These are phyloP conservation scores for Sporopachydermia quercuum DNA, from an alignment of 805 yeast genomes.

Conservation along the genomic window DNA sequence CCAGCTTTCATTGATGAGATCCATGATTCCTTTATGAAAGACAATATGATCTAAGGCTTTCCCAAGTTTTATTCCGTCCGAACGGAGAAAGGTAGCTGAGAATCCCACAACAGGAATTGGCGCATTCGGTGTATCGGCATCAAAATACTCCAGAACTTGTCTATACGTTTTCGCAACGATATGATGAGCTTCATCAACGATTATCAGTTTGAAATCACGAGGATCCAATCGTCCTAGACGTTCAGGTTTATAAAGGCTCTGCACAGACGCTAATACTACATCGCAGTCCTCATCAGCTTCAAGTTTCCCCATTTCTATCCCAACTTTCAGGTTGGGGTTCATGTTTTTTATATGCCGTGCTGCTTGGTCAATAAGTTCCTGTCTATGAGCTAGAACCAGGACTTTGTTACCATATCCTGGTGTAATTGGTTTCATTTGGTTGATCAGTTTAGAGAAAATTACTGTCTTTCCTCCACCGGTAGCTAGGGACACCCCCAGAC, in stretches of 20 bases:
- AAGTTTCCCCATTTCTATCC: slow-evolving; percentile 52
- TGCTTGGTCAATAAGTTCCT: slow-evolving; percentile 68
- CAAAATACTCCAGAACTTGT: slow-evolving; percentile 43
- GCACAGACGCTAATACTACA: slow-evolving; percentile 67
- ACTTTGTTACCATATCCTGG: slow-evolving; percentile 19
- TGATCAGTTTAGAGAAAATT: slow-evolving; percentile 13
- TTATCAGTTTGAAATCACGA: slow-evolving; percentile 48
- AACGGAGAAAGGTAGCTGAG: slow-evolving; percentile 73
- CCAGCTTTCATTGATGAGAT: slow-evolving; percentile 56
- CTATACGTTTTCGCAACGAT: slow-evolving; percentile 60
- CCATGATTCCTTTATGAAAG: slow-evolving; percentile 46
- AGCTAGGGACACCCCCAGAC: slow-evolving; percentile 75
- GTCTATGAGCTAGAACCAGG: slow-evolving; percentile 65
- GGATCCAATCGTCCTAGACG: slow-evolving; percentile 44
- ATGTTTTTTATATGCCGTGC: slow-evolving; percentile 28
- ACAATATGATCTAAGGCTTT: slow-evolving; percentile 58
- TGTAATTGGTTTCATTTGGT: slow-evolving; percentile 18
- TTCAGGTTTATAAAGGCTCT: slow-evolving; percentile 34
- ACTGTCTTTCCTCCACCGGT: slow-evolving; percentile 90
- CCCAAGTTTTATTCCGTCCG: slow-evolving; percentile 50
- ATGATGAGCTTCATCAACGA: slow-evolving; percentile 90
- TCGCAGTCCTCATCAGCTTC: slow-evolving; percentile 34
- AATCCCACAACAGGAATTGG: slow-evolving; percentile 59
- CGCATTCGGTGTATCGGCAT: slow-evolving; percentile 25
- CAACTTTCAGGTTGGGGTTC: slow-evolving; percentile 38